Conservation (phyloP, 805 yeast species). For the Candida vartiovaarae region DNA sequence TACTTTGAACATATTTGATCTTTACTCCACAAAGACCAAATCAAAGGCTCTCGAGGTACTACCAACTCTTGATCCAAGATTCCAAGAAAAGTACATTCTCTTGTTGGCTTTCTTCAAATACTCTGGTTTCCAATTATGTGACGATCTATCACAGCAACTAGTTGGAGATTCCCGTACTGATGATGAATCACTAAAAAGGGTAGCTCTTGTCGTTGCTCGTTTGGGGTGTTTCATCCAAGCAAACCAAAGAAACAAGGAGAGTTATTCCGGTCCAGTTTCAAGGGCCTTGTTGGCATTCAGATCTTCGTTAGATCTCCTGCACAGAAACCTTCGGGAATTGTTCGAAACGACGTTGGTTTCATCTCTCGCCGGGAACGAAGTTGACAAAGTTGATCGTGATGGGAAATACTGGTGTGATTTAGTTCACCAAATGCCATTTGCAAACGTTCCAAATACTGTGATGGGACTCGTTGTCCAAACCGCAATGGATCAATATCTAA, state of each 20-base stretch:
- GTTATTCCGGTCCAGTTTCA: constrained; percentile 66
- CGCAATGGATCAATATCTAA: constrained; percentile 14
- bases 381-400: constrained; percentile 41
- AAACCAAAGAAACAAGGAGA: constrained; percentile 42
- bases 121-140: constrained; percentile 32
- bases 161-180: constrained; percentile 32
- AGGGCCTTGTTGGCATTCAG: constrained; percentile 59
- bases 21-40: constrained; percentile 31
- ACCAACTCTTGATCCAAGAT: constrained; percentile 24
- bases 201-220: constrained; percentile 40
- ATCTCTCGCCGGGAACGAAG: constrained; percentile 48
- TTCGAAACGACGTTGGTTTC: constrained; percentile 46
- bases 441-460: constrained; percentile 51
- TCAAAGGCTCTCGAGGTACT: constrained; percentile 35
- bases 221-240: constrained; percentile 37
- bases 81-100: constrained; percentile 37
- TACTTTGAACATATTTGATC: constrained; percentile 42
- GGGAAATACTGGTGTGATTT: constrained; percentile 54
- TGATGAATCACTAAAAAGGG: constrained; percentile 23
- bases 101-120: constrained; percentile 41
- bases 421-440: constrained; percentile 55
- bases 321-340: constrained; percentile 44
- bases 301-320: constrained; percentile 51
- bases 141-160: constrained; percentile 29
- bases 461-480: constrained; percentile 54